phyloP scores from a whole-genome alignment of 768 basidiomycete genomes.

The Gloeopeniophorella convolvens region DNA sequence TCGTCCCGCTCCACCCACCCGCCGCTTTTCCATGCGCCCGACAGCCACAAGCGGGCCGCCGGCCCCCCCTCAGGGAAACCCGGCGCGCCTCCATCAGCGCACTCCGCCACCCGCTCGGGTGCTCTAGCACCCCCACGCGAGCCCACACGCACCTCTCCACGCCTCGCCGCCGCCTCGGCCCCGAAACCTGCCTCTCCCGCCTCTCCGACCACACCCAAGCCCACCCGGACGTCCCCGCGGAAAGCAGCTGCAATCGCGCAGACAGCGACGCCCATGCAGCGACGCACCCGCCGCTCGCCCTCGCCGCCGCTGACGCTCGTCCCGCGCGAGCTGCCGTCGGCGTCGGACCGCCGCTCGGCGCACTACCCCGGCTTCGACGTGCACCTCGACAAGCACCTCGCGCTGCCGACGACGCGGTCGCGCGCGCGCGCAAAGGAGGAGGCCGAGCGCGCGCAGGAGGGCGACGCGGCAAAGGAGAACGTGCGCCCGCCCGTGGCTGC shows the following conservation, averaged over 20 bases:
- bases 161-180: constrained; percentile 1
- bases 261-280: background rate
- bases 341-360: constrained; percentile 15
- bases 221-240: constrained; percentile 17
- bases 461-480: constrained; percentile 20
- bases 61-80: background rate
- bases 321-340: constrained; percentile 14
- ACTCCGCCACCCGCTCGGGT: background rate
- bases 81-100: background rate
- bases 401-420: constrained; percentile 11
- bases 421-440: constrained; percentile 4
- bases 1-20: background rate
- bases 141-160: constrained; percentile 8
- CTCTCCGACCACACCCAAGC: background rate
- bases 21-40: constrained; percentile 3
- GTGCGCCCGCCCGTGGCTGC: constrained; percentile 3
- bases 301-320: constrained; percentile 1
- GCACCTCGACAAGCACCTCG: constrained; percentile 19
- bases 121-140: constrained; percentile 5
- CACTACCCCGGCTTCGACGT: constrained; percentile 22
- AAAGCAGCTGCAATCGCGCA: constrained; percentile 9
- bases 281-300: background rate
- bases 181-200: background rate
- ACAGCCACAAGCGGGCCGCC: background rate
- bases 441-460: background rate